Evolutionary conservation across 495 filamentous ascomycete species (phyloP), one percentile per base, ranked within the genome.

Genomic region (Peziza echinospora): DNA sequence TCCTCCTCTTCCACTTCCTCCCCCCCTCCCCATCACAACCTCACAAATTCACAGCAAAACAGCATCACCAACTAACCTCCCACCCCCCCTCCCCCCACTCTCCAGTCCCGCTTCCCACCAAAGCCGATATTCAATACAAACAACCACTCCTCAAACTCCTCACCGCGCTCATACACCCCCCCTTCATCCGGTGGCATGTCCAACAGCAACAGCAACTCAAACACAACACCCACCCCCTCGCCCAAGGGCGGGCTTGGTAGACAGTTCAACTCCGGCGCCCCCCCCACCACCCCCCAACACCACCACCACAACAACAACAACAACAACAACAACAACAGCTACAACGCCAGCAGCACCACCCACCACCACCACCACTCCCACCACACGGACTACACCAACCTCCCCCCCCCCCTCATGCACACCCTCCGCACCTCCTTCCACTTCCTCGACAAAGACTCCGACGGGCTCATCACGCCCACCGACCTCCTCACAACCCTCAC

Each of bases 381-480:
- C 41, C n/a, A 19, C 22, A 11, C 22, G 13, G 30, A 37, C 30
- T 37, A 37, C 30, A 37, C 41, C 41, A 10, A 19, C 41, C 41
- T 43, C 5, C 41, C 41, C 11, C 4, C 41, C 16, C 11, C 41
- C 41, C 16, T 23, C 21, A 13, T 43, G 2, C 41, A 43, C 11
- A 21, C 41, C 21, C 41, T 43, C 41, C 41, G 41, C 5, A 19
- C 10, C 41, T 53, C 56, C 8, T 60, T 60, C 49, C 47, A 49
- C 22, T 54, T 59, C 48, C 45, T 60, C 8, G 57, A 60, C 34
- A 59, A 59, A 41, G 56, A 60, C 21, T 57, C 56, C 24, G 56
- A 60, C 28, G 57, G 57, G 11, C 26, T 48, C 42, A 56, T 60
- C 24, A 51, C 53, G 5, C 41, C 49, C 30, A 41, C 49, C 11